Percentiles rank a stretch among this genome's conserved stretches.
Evolutionary conservation across 306 rosid genomes (phyloP).

Genomic region (Fragaria ananassa): DNA sequence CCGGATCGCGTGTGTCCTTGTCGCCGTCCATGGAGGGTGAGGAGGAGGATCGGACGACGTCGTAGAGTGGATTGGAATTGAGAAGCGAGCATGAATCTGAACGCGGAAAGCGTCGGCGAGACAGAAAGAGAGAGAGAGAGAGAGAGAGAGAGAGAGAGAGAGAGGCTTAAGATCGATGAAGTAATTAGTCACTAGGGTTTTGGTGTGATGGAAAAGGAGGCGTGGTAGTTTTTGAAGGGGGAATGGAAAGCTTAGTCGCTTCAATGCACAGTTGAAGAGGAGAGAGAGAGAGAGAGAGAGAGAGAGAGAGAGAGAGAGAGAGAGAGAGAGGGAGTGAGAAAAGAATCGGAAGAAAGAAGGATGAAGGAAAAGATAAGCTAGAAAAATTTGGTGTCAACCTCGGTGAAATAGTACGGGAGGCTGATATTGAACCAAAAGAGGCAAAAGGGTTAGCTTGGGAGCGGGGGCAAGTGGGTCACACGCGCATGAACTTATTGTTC

Average conservation of each 20-base stretch:
- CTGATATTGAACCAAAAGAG: slow-evolving; percentile 39
- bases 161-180: neutral
- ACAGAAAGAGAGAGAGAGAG: neutral
- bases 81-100: slow-evolving; percentile 4
- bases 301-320: neutral
- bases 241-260: slow-evolving; percentile 53
- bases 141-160: neutral
- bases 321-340: neutral
- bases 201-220: slow-evolving; percentile 53
- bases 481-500: slow-evolving; percentile 30
- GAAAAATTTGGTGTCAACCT: slow-evolving; percentile 51
- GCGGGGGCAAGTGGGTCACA: slow-evolving; percentile 40
- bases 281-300: neutral
- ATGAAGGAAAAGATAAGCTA: slow-evolving; percentile 48
- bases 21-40: slow-evolving; percentile 38
- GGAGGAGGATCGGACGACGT: neutral
- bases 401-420: slow-evolving; percentile 35
- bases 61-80: slow-evolving; percentile 13
- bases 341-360: slow-evolving; percentile 4
- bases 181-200: slow-evolving; percentile 49
- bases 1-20: slow-evolving; percentile 41
- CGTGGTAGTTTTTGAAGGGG: slow-evolving; percentile 48
- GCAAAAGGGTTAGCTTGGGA: neutral
- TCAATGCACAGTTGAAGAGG: slow-evolving; percentile 40
- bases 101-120: neutral